phyloP scores from a whole-genome alignment of 1,284 basidiomycete species.

The Xerocomus amazonicus region DNA sequence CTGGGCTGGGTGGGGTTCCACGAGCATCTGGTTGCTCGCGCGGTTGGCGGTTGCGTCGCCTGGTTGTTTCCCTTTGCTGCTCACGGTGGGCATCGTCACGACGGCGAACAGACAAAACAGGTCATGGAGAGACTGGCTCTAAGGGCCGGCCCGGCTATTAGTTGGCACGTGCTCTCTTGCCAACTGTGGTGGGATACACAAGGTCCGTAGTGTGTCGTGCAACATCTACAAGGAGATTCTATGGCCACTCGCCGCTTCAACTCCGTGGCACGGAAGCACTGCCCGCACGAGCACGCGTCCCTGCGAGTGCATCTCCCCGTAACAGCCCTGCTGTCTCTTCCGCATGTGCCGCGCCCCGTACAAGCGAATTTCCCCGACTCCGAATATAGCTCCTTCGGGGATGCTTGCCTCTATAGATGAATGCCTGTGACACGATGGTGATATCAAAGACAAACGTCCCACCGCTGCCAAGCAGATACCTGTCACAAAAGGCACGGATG shows the following conservation, averaged over 20 bases:
- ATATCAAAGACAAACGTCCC: conserved; percentile 90
- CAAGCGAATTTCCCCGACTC: conserved; percentile 32
- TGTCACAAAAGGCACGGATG: conserved; percentile 27
- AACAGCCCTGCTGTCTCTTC: conserved; percentile 51
- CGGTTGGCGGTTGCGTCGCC: conserved; percentile 4
- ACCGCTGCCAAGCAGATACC: conserved; percentile 82
- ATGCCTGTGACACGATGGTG: conserved; percentile 70
- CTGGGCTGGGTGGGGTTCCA: conserved; percentile 25
- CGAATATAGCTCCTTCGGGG: conserved; percentile 26
- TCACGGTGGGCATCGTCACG: conserved; percentile 20
- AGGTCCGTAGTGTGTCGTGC: not conserved
- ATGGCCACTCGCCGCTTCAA: conserved; percentile 12
- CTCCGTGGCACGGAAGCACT: conserved; percentile 14
- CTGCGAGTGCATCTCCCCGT: conserved; percentile 35
- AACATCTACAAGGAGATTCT: no score
- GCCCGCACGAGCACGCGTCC: conserved; percentile 17
- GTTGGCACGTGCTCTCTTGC: conserved; percentile 22
- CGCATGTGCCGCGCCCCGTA: conserved; percentile 21
- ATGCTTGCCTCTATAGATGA: conserved; percentile 45
- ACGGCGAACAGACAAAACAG: not conserved
- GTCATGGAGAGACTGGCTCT: not conserved
- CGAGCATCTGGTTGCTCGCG: conserved; percentile 20
- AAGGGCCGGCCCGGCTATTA: not conserved
- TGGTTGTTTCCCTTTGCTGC: conserved; percentile 20
- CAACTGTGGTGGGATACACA: conserved; percentile 2